phyloP scores from a whole-genome alignment of 2,329 filamentous ascomycete species.

The Rugonectria rugulosa region DNA sequence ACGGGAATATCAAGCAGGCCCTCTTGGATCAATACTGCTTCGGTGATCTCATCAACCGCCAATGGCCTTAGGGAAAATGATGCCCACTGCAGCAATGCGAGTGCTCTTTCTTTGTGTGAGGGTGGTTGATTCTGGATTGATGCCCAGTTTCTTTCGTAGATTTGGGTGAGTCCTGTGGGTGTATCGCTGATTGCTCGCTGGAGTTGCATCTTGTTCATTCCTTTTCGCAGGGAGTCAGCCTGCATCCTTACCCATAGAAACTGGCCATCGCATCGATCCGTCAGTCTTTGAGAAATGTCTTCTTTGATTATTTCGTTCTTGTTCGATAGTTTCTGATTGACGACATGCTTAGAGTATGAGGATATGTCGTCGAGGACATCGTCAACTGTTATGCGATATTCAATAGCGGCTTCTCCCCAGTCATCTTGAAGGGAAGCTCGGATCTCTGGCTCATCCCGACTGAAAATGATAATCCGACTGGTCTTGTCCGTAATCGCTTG shows the following conservation, averaged over 20 bases:
- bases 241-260: slow-evolving; percentile 46
- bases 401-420: neutral
- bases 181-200: neutral
- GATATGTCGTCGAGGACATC: slow-evolving; percentile 36
- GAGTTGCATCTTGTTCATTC: slow-evolving; percentile 30
- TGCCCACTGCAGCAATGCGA: neutral
- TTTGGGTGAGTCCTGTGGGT: neutral
- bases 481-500: slow-evolving; percentile 2
- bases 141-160: neutral
- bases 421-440: slow-evolving; percentile 13
- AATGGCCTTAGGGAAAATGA: neutral
- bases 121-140: neutral
- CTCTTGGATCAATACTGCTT: neutral
- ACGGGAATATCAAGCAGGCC: neutral
- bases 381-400: slow-evolving; percentile 7
- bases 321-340: slow-evolving; percentile 39
- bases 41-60: neutral
- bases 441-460: slow-evolving; percentile 38
- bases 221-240: slow-evolving; percentile 30
- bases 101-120: neutral
- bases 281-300: slow-evolving; percentile 35
- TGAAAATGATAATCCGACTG: slow-evolving; percentile 35
- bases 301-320: slow-evolving; percentile 29
- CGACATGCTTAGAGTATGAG: slow-evolving; percentile 34
- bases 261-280: slow-evolving; percentile 41